A percentile compares a stretch with the other conserved stretches of the same genome.
phyloP scores from a whole-genome alignment of 176 grass and related monocot species.

The Oryza meridionalis region DNA sequence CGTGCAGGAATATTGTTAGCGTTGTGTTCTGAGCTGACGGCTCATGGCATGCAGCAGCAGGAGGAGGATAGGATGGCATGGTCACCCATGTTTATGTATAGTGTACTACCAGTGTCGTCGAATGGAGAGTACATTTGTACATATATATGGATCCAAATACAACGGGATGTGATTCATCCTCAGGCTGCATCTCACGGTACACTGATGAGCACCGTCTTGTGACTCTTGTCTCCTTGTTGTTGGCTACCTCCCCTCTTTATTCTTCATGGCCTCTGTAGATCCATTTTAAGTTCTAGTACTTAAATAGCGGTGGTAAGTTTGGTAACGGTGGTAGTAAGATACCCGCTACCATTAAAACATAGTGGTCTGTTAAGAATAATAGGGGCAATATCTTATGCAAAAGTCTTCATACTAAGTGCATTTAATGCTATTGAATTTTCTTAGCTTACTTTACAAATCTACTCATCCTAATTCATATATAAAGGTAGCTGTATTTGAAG shows the following conservation, averaged over 20 bases:
- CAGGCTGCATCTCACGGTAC: not conserved
- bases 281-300: too few species aligned
- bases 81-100: not conserved
- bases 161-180: not conserved
- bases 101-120: not conserved
- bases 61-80: not conserved
- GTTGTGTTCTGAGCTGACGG: slow-evolving; percentile 8
- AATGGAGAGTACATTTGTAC: not conserved
- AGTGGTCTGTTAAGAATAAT: too few species aligned
- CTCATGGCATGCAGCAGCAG: not conserved
- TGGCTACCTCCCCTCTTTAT: not conserved
- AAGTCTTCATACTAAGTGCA: too few species aligned
- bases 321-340: too few species aligned
- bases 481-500: too few species aligned
- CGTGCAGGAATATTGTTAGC: not conserved
- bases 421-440: too few species aligned
- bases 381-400: too few species aligned
- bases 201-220: not conserved
- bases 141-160: not conserved
- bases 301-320: too few species aligned
- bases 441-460: too few species aligned
- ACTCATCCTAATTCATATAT: too few species aligned
- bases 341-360: too few species aligned
- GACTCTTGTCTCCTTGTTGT: not conserved
- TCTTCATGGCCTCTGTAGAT: too few species aligned